Evolutionary conservation across 2,329 filamentous ascomycete genomes (phyloP).

Genomic region (Aspergillus sp.): DNA sequence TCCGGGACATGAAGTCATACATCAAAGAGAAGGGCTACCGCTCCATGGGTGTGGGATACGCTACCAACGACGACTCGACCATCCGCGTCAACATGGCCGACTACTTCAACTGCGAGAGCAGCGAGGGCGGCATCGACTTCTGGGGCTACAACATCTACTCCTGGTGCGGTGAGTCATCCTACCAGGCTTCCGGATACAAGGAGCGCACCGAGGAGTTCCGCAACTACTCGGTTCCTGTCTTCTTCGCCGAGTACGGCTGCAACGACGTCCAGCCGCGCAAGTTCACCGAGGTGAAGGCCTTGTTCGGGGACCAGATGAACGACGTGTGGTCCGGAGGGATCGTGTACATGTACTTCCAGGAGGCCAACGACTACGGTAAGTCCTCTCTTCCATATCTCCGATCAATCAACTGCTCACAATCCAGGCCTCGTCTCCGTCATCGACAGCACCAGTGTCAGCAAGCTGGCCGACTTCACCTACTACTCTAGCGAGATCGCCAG

Average conservation of each 20-base stretch:
- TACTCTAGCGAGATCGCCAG: constrained; percentile 67
- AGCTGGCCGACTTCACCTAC: constrained; percentile 69
- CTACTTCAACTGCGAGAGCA: constrained; percentile 85
- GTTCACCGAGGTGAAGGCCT: constrained; percentile 78
- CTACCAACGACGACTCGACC: constrained; percentile 82
- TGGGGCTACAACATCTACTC: constrained; percentile 99
- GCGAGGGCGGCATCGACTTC: constrained; percentile 75
- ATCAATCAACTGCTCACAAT: constrained; percentile 3
- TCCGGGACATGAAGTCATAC: constrained; percentile 90
- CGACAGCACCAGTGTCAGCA: constrained; percentile 60
- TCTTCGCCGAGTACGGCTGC: constrained; percentile 98
- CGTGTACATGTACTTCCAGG: constrained; percentile 96
- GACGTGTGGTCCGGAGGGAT: constrained; percentile 89
- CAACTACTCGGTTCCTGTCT: constrained; percentile 85
- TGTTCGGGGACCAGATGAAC: constrained; percentile 79
- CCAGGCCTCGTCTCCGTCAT: constrained; percentile 54
- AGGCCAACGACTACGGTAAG: constrained; percentile 79
- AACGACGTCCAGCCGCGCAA: constrained; percentile 68
- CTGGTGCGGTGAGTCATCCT: constrained; percentile 86
- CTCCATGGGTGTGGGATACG: constrained; percentile 84
- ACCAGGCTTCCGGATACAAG: constrained; percentile 73
- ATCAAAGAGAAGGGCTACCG: constrained; percentile 76
- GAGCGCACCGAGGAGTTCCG: constrained; percentile 79
- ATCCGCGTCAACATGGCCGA: constrained; percentile 78
- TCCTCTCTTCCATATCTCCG: neutral